Evolutionary conservation across 2,329 filamentous ascomycete species (phyloP), one percentile per base, ranked within the genome.

Genomic region (Sarocladium kiliense): DNA sequence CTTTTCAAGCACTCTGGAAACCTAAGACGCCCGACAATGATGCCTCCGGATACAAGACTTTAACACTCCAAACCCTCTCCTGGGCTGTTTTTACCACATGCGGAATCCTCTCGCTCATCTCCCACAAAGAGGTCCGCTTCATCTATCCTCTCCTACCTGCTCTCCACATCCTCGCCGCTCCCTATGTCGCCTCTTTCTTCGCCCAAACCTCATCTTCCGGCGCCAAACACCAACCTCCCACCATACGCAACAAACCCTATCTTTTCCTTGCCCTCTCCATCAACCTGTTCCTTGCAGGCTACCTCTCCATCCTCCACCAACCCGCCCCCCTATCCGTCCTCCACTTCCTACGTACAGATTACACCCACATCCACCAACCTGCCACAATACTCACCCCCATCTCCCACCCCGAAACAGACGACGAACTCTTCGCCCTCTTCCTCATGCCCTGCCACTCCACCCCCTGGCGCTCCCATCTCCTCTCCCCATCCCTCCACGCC

Each of bases 111-210:
- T 96, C 90, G 1, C 66, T 89, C 47, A 89, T 97, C 61, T 85
- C 91, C 1, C 94, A 99, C 74, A 99, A 99, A 70, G 94, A 99
- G 77, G 89, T 96, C 63, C 90, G 94, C 64, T 99, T 99, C 75
- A 89, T 97, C 61, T 96, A 96, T 65, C 93, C 94, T 1, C 80
- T 99, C 18, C 80, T 97, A 1, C 93, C 94, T 1, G 80, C 86
- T n/a, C 79, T 99, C 6, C 90, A 94, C 67, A 75, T 96, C 59
- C 76, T 97, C 37, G 84, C 89, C 1, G 90, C 91, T 0, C 81
- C 84, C 0, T 78, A 84, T 2, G 71, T 89, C 16, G 75, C 81
- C 2, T 69, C 75, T 9, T 91, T 89, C 73, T 91, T 93, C 68
- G n/a, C n/a, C n/a, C n/a, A n/a, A n/a, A 75, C 72, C 66, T 55